Conservation (phyloP, 2,329 filamentous ascomycete species). For the Hortaea werneckii region DNA sequence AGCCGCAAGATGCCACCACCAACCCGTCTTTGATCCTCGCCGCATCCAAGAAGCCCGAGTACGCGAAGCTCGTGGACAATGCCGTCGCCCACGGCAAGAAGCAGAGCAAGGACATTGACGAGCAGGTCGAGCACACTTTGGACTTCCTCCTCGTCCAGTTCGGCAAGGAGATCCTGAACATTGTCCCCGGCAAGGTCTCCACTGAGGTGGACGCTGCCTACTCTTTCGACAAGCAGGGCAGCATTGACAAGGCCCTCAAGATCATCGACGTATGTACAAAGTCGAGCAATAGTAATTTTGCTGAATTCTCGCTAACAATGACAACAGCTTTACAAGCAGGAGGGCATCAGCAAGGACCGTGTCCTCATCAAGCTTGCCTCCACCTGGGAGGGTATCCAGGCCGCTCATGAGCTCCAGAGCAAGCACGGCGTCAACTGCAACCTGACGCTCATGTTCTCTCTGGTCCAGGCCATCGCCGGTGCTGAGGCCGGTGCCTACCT, state of each 20-base stretch:
- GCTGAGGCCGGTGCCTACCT: conserved; percentile 94
- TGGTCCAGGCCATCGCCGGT: conserved; percentile 85
- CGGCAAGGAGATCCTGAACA: conserved; percentile 91
- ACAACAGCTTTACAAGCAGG: conserved; percentile 77
- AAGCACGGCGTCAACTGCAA: conserved; percentile 97
- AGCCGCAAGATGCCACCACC: conserved; percentile 99
- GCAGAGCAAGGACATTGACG: conserved; percentile 55
- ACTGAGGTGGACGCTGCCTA: conserved; percentile 95
- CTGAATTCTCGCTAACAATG: neutral
- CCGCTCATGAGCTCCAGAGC: conserved; percentile 89
- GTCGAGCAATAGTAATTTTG: neutral
- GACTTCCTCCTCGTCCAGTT: conserved; percentile 96
- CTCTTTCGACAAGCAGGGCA: conserved; percentile 89
- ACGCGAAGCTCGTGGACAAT: conserved; percentile 79
- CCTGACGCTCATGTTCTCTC: conserved; percentile 97
- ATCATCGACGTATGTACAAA: conserved; percentile 73
- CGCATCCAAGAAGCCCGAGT: conserved; percentile 95
- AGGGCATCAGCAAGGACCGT: conserved; percentile 86
- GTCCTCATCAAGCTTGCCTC: conserved; percentile 98
- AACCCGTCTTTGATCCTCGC: conserved; percentile 98
- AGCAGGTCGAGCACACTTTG: conserved; percentile 80
- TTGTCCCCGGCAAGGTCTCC: conserved; percentile 96
- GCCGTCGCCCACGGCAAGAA: conserved; percentile 80
- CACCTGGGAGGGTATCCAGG: conserved; percentile 99
- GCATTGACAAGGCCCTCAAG: conserved; percentile 89